Evolutionary conservation across 2,329 filamentous ascomycete genomes (phyloP), one percentile per base, ranked within the genome.

Genomic region (Trichoderma simmonsii): DNA sequence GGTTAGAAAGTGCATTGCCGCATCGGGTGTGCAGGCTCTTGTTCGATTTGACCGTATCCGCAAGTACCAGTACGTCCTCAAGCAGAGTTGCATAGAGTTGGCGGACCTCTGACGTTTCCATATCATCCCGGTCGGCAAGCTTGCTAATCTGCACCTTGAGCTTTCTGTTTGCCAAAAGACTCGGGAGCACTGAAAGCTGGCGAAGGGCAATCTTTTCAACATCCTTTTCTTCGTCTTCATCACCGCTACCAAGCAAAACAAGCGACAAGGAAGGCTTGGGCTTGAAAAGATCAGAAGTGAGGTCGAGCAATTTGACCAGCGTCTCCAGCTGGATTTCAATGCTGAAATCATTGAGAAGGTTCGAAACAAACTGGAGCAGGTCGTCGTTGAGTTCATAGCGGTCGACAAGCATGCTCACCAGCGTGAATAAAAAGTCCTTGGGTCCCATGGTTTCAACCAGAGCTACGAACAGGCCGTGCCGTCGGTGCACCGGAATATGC

Each of bases 361-460:
- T 91, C 3, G 89, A 88, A 72, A 93, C 87, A 80, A 98, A 95
- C n/a, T 87, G 87, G 51, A 91, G 83, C 48, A 96, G 89, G 75
- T 88, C 89, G 77, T 92, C 90, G 72, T 91, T 92, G n/a, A 90
- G 86, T 4, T 92, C 91, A 79, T 97, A 97, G 78, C 92, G 92
- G 79, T 98, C 94, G n/a, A 93, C 90, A 73, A 99, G 88, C 88
- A 98, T 95, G 71, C 93, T 92, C 63, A 97, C 83, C 15, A 99
- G 87, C 6, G 94, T 94, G 77, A 94, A 97, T 28, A 98, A 85
- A 77, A 97, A 97, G 73, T 98, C 95, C 67, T 92, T 88, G 0
- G 94, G 87, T 3, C 95, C 95, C 4, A 99, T 86, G 12, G 95
- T 97, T 77, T 93, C 90, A 26, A 96, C 90, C 21, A 99, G 85